Evolutionary conservation across 2,329 filamentous ascomycete genomes (phyloP).

Genomic region (Paecilomyces sp.): DNA sequence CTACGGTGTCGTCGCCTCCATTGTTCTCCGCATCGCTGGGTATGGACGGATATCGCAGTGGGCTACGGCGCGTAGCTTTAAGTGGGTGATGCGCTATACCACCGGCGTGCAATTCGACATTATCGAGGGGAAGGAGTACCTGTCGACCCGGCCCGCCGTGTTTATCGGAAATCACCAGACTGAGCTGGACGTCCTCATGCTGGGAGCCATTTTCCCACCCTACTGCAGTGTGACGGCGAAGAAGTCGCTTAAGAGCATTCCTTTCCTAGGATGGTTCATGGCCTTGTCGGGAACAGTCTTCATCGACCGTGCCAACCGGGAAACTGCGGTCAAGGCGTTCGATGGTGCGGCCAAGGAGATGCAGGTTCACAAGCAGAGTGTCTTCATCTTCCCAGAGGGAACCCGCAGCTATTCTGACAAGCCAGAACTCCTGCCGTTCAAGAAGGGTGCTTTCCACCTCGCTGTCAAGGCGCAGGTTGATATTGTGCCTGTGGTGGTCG

Average conservation of each 20-base stretch:
- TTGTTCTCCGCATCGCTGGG: constrained; percentile 63
- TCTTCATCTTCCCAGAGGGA: constrained; percentile 63
- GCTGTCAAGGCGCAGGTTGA: constrained; percentile 90
- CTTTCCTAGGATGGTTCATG: constrained; percentile 95
- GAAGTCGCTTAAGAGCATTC: constrained; percentile 67
- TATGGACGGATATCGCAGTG: constrained; percentile 76
- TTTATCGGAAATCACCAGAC: constrained; percentile 95
- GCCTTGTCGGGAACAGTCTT: constrained; percentile 81
- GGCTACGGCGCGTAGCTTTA: constrained; percentile 72
- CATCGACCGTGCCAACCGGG: constrained; percentile 82
- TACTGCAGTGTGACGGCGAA: constrained; percentile 94
- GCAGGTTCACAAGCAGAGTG: constrained; percentile 55
- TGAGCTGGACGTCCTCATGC: constrained; percentile 88
- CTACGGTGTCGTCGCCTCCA: constrained; percentile 70
- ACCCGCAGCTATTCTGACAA: constrained; percentile 83
- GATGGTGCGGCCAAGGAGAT: constrained; percentile 76
- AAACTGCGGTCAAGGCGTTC: constrained; percentile 79
- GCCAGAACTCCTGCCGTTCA: constrained; percentile 83
- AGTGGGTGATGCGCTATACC: constrained; percentile 64
- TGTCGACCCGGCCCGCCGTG: constrained; percentile 70
- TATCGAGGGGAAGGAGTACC: constrained; percentile 59
- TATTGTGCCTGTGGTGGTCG: constrained; percentile 76
- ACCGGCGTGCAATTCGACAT: constrained; percentile 71
- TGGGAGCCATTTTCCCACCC: constrained; percentile 80
- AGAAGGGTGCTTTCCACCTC: constrained; percentile 96